phyloP scores from a whole-genome alignment of 371 early-diverging fungal genomes.

The Apophysomyces ossiformis region DNA sequence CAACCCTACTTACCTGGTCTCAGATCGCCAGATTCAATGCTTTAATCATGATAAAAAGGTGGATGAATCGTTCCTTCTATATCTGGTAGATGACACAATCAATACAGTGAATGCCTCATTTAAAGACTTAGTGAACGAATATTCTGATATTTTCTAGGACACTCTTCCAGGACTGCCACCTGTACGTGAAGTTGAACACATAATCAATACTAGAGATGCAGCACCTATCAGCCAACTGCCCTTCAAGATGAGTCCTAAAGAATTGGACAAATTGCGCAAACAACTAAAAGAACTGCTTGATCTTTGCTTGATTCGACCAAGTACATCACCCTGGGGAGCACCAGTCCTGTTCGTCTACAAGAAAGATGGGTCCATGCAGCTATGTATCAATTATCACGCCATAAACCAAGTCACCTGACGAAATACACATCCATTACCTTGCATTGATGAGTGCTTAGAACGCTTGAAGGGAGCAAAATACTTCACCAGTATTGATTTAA shows the following conservation, averaged over 20 bases:
- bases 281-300: conserved; percentile 23
- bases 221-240: conserved; percentile 14
- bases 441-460: too few relatives aligned
- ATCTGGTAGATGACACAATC: background rate
- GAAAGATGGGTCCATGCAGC: too few relatives aligned
- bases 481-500: too few relatives aligned
- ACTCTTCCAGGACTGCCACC: conserved; percentile 15
- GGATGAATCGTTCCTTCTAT: background rate
- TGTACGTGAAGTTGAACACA: conserved; percentile 5
- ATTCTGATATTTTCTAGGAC: conserved; percentile 9
- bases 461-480: too few relatives aligned
- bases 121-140: background rate
- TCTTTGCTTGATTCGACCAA: conserved; percentile 15
- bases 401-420: too few relatives aligned
- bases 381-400: too few relatives aligned
- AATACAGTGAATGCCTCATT: background rate
- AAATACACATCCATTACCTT: too few relatives aligned
- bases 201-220: conserved; percentile 17
- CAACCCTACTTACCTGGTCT: conserved; percentile 7
- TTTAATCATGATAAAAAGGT: background rate
- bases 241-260: conserved; percentile 21
- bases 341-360: too few relatives aligned
- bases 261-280: conserved; percentile 14
- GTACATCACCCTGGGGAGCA: conserved; percentile 31
- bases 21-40: background rate